Base-by-base conservation (phyloP, 345 rosid genomes). In the Kandelia obovata region DNA sequence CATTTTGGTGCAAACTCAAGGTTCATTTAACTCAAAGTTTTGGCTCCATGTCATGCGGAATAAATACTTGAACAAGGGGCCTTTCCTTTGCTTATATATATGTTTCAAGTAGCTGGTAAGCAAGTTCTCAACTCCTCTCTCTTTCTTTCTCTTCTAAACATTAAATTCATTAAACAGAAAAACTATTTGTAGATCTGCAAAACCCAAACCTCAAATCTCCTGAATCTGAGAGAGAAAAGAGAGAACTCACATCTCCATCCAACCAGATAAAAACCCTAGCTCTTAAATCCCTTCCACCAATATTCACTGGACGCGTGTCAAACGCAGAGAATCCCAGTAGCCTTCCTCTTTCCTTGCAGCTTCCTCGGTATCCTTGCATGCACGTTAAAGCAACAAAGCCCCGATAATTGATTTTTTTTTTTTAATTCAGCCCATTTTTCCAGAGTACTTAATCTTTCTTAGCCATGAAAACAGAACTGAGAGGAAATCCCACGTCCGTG, bases 381-480 rank as follows among this genome's bases (percentile, higher is more conserved):
- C 83, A 76, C 61, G 76, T 69, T 68, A 49, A 52, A 35, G 21
- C 34, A 46, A 37, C 64, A 31, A 66, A 53, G 66, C 70, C 64
- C 8, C 58, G 10, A n/a, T 53, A 53, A 53, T n/a, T 20, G 21
- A 21, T 10, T 13, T n/a, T 66, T 16, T 31, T 20, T 20, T 34
- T 46, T 6, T 21, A 21, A 21, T 57, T 37, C 9, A 35, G 43
- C 43, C 43, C 11, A 9, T 1, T 13, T 13, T 43, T 7, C 6
- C 31, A 57, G 4, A 5, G 16, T 46, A 1, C 57, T 53, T 20
- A 23, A 20, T 28, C 30, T 25, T 17, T 32, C 9, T 7, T 1
- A 62, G 66, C 73, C 71, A 83, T 88, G 90, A 82, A 82, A 70
- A 76, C 85, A 6, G 86, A 85, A 64, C 26, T 83, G 15, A 77